Evolutionary conservation across 2,329 filamentous ascomycete genomes (phyloP), one percentile per base, ranked within the genome.

Genomic region (Reticulascus tulasneorum): DNA sequence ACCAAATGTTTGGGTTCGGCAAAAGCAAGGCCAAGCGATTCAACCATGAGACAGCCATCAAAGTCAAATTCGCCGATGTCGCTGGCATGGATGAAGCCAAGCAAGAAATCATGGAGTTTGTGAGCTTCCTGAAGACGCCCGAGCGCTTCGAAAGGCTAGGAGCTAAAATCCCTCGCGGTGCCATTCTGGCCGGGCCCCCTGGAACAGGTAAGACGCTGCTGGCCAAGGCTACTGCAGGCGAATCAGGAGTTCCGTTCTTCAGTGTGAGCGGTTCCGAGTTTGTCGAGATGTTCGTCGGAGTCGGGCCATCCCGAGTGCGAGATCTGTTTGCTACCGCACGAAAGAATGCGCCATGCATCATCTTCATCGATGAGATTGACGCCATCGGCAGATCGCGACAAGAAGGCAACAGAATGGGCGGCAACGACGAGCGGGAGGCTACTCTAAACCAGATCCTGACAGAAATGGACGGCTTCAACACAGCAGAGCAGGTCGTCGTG

Each of bases 401-500:
- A 16, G 94, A 95, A 57, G 79, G 83, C 23, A 84, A 83, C 47
- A 53, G 55, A 29, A 66, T 67, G 40, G 84, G 85, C 24, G 93
- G 93, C 44, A 97, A 97, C 55, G 93, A 98, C 56, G 93, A 98
- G 67, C 84, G 93, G 44, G 93, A 98, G 66, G 87, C 86, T 30
- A 98, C 93, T 0, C 80, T 98, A 19, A 98, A 98, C 64, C 93
- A 98, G 66, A 97, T 98, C 44, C 71, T 98, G 35, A 98, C 93
- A 1, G 93, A 98, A 62, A 98, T 98, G 93, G 93, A 98, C 59
- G 93, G 91, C 40, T 97, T 97, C 79, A 96, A 96, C 64, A 97
- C 91, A 7, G 79, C 84, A 3, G 91, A 97, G 55, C 91, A 97
- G 66, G 86, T 98, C 26, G 91, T 98, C 35, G 93, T 98, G 21